Conservation (phyloP, 78 protist species). For the Mastigamoeba balamuthi region DNA sequence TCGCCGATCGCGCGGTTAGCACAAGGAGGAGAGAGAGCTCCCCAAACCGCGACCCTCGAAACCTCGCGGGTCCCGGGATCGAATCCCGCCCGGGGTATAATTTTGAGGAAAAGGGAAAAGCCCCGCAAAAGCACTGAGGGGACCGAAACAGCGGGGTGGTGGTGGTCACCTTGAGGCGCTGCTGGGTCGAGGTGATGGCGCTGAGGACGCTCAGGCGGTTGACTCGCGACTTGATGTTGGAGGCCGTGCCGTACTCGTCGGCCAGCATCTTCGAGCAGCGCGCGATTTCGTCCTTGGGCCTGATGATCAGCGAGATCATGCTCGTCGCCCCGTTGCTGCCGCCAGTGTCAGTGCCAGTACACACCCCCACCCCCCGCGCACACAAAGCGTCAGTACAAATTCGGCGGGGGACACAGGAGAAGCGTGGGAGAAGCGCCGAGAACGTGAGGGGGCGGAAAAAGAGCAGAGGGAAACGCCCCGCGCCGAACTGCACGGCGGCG, state of each 20-base stretch:
- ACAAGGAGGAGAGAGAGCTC: neutral
- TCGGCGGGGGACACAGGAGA: too few relatives aligned
- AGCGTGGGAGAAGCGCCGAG: too few relatives aligned
- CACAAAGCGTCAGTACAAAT: too few relatives aligned
- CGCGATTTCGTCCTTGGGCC: constrained; percentile 94
- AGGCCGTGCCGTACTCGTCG: constrained; percentile 98
- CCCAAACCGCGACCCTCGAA: too few relatives aligned
- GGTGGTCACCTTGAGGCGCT: constrained; percentile 81
- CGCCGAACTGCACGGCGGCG: too few relatives aligned
- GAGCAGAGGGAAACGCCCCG: too few relatives aligned
- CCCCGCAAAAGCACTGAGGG: neutral
- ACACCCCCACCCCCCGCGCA: too few relatives aligned
- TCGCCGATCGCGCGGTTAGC: neutral
- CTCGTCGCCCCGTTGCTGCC: too few relatives aligned
- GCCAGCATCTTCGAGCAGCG: constrained; percentile 81
- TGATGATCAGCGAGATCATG: constrained; percentile 95
- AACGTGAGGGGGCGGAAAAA: too few relatives aligned
- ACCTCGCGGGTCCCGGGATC: too few relatives aligned
- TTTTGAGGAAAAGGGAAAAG: neutral
- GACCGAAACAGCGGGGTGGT: neutral
- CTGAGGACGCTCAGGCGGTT: constrained; percentile 80
- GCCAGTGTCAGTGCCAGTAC: too few relatives aligned
- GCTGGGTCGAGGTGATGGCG: constrained; percentile 95
- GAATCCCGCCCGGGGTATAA: too few relatives aligned
- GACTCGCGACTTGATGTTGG: constrained; percentile 95